A percentile compares a stretch with the other conserved stretches of the same genome.
These are phyloP conservation scores for Phtheirospermum japonicum DNA, from an alignment of 257 asterid species.

Conservation along the genomic window DNA sequence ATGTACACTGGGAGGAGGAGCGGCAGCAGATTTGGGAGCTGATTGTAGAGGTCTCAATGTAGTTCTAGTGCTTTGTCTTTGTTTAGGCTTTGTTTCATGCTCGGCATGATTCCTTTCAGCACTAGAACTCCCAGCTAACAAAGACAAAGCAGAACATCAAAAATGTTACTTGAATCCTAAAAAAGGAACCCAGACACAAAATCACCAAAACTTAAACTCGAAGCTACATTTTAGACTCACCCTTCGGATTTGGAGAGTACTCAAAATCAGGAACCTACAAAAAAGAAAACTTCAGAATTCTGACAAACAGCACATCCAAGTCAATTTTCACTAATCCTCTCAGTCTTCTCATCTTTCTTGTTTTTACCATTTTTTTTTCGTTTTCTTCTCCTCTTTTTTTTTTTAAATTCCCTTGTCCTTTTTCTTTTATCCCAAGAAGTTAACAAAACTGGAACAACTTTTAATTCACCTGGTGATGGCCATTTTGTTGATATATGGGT, in stretches of 20 bases:
- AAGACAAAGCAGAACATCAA: conserved; percentile 13
- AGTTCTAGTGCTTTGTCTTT: conserved; percentile 46
- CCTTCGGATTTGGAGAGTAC: conserved; percentile 63
- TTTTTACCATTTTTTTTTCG: conserved; percentile 11
- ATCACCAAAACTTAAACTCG: too few relatives aligned
- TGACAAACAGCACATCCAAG: conserved; percentile 16
- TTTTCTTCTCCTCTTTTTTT: too few relatives aligned
- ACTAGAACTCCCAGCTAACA: conserved; percentile 74
- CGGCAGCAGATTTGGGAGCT: conserved; percentile 58
- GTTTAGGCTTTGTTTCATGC: conserved; percentile 58
- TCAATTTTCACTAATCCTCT: conserved; percentile 14
- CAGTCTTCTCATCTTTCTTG: conserved; percentile 7
- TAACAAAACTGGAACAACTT: conserved; percentile 29
- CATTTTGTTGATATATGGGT: conserved; percentile 61
- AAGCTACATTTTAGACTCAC: too few relatives aligned
- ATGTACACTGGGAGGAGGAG: conserved; percentile 72
- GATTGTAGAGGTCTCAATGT: conserved; percentile 69
- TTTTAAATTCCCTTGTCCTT: too few relatives aligned
- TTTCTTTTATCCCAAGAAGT: too few relatives aligned
- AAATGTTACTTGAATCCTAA: conserved; percentile 23
- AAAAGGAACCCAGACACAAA: conserved; percentile 75
- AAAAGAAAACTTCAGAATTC: conserved; percentile 29
- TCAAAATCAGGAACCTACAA: conserved; percentile 62
- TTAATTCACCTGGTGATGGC: conserved; percentile 78
- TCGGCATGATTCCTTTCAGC: conserved; percentile 64